phyloP scores from a whole-genome alignment of 371 early-diverging fungal species.

The Mucor indicus region DNA sequence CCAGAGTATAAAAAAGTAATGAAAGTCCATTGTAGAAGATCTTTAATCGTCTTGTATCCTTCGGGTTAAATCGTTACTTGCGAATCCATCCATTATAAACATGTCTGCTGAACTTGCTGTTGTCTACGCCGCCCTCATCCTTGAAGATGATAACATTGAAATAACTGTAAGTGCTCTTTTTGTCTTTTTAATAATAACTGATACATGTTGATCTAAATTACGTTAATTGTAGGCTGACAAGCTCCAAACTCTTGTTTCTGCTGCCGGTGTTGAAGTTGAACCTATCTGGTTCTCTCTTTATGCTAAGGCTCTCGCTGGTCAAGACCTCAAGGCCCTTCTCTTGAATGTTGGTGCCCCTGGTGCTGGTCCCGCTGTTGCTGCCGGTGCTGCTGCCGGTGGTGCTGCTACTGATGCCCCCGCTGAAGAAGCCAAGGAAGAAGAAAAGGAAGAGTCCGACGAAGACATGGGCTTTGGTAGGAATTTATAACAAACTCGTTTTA shows the following conservation, averaged over 20 bases:
- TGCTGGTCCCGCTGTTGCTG: constrained; percentile 58
- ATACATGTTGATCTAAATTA: no score
- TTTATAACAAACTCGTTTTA: no score
- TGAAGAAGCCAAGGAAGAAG: constrained; percentile 64
- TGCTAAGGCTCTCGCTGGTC: constrained; percentile 97
- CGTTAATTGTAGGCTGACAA: constrained; percentile 91
- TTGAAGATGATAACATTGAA: constrained; percentile 94
- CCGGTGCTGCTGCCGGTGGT: constrained; percentile 49
- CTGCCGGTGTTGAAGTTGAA: constrained; percentile 92
- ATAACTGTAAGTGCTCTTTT: constrained; percentile 32
- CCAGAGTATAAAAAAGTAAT: no score
- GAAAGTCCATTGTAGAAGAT: constrained; percentile 1
- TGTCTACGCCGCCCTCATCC: constrained; percentile 97
- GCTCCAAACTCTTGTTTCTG: constrained; percentile 86
- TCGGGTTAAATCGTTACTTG: constrained; percentile 42
- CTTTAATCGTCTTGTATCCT: constrained; percentile 38
- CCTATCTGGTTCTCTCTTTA: constrained; percentile 95
- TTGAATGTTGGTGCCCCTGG: constrained; percentile 84
- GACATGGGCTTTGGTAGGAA: constrained; percentile 90
- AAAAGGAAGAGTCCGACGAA: constrained; percentile 89
- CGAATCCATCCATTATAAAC: constrained; percentile 22
- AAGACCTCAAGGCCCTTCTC: constrained; percentile 87
- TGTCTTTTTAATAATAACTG: neutral
- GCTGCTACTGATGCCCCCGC: constrained; percentile 55
- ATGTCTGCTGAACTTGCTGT: constrained; percentile 87